A percentile compares a stretch with the other conserved stretches of the same genome.
phyloP scores from a whole-genome alignment of 768 basidiomycete species.

The Zangia roseola region DNA sequence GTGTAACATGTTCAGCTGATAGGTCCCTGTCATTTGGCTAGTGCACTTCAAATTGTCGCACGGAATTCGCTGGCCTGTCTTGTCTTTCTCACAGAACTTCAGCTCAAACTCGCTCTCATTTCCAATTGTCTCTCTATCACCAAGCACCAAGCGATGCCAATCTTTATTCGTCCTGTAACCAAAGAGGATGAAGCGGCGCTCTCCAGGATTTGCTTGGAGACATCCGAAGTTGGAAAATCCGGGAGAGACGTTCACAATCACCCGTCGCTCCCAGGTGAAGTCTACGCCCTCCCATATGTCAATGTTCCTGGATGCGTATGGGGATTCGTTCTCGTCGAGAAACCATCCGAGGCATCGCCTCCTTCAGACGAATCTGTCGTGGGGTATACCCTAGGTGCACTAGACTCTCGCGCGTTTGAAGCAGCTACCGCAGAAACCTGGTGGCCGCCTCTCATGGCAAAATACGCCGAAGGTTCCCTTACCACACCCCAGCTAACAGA shows the following conservation, averaged over 20 bases:
- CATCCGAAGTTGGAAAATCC: constrained; percentile 67
- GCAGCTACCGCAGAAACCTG: constrained; percentile 51
- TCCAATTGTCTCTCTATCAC: neutral
- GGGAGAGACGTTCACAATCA: constrained; percentile 61
- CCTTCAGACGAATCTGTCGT: constrained; percentile 46
- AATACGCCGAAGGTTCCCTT: constrained; percentile 42
- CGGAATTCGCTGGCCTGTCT: neutral
- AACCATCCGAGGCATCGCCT: constrained; percentile 19
- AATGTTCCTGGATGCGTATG: constrained; percentile 58
- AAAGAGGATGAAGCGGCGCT: constrained; percentile 54
- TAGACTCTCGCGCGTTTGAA: constrained; percentile 67
- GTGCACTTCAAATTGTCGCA: neutral
- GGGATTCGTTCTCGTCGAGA: constrained; percentile 71
- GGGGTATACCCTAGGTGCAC: constrained; percentile 69
- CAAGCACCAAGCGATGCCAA: constrained; percentile 26
- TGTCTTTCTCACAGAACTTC: neutral
- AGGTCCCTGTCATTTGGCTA: neutral
- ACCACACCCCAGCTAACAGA: constrained; percentile 16
- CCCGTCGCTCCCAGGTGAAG: constrained; percentile 64
- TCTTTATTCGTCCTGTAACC: constrained; percentile 55
- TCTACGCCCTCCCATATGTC: constrained; percentile 77
- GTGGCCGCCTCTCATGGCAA: constrained; percentile 62
- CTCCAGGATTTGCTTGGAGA: constrained; percentile 72
- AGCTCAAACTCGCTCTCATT: neutral
- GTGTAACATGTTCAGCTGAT: constrained; percentile 13